Evolutionary conservation across 768 basidiomycete species (phyloP).

Genomic region (Xerocomellus chrysenteron): DNA sequence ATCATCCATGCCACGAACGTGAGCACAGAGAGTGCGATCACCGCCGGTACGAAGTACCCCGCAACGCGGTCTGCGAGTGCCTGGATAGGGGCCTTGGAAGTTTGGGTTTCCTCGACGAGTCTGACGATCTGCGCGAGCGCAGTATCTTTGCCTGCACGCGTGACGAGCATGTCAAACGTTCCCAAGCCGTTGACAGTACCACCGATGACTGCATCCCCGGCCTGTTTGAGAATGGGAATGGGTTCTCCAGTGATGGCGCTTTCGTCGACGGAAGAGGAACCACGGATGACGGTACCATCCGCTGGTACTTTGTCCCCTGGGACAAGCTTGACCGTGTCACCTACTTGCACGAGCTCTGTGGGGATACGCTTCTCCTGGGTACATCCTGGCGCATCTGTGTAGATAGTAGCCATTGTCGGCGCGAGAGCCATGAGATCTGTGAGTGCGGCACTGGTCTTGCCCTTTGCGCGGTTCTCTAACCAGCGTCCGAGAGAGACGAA

Average conservation of each 20-base stretch:
- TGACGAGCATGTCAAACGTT: constrained; percentile 96
- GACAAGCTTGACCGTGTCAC: constrained; percentile 89
- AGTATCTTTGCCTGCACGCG: constrained; percentile 93
- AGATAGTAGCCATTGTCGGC: constrained; percentile 94
- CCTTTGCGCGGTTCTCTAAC: constrained; percentile 96
- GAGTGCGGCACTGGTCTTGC: constrained; percentile 93
- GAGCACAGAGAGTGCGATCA: constrained; percentile 75
- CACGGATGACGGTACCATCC: constrained; percentile 86
- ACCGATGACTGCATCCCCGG: constrained; percentile 87
- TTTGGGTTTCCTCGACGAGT: constrained; percentile 97
- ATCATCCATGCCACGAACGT: constrained; percentile 87
- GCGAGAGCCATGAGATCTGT: constrained; percentile 95
- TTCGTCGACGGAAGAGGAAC: constrained; percentile 89
- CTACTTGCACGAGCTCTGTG: constrained; percentile 92
- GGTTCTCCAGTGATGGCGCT: constrained; percentile 97
- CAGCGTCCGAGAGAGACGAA: constrained; percentile 95
- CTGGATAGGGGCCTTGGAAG: constrained; percentile 96
- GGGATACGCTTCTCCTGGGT: constrained; percentile 87
- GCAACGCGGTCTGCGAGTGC: constrained; percentile 94
- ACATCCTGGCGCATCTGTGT: constrained; percentile 79
- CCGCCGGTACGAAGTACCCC: constrained; percentile 91
- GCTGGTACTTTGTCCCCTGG: constrained; percentile 97
- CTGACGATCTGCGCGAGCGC: constrained; percentile 95
- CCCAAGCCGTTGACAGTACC: constrained; percentile 97
- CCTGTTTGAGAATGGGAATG: constrained; percentile 79